phyloP scores from a whole-genome alignment of 306 rosid genomes.

The Cucurbita maxima region DNA sequence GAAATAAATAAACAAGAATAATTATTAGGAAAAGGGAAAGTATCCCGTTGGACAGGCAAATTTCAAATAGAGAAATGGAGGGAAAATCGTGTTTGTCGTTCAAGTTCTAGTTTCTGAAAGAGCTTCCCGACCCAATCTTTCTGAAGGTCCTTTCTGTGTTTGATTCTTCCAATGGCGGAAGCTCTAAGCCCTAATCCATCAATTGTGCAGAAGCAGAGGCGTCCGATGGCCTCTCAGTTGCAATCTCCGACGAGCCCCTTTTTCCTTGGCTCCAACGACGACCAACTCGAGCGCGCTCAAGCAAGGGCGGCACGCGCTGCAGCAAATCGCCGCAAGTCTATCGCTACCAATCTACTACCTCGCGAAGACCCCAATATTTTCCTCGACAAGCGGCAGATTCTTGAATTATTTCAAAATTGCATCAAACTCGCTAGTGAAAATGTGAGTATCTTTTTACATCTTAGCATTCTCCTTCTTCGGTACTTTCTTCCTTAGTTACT shows the following conservation, averaged over 20 bases:
- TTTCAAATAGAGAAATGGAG: conserved; percentile 28
- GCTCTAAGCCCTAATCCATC: conserved; percentile 47
- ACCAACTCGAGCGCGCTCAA: conserved; percentile 76
- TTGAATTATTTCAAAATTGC: conserved; percentile 89
- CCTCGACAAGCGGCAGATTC: conserved; percentile 71
- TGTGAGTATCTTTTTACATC: conserved; percentile 12
- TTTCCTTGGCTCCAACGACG: conserved; percentile 73
- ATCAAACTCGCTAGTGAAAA: conserved; percentile 96
- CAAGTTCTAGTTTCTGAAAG: neutral
- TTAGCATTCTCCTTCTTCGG: neutral
- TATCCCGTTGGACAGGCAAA: neutral
- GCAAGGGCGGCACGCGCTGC: conserved; percentile 93
- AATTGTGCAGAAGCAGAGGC: conserved; percentile 26
- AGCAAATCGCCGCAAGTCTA: conserved; percentile 50
- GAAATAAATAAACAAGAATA: too few relatives aligned
- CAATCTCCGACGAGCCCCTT: conserved; percentile 86
- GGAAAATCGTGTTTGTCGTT: conserved; percentile 27
- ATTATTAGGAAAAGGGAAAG: neutral
- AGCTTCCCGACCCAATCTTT: neutral
- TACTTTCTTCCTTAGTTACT: neutral
- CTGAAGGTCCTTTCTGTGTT: neutral
- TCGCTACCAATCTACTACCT: conserved; percentile 20
- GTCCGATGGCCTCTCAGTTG: conserved; percentile 49
- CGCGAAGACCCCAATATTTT: conserved; percentile 17
- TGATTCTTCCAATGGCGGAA: conserved; percentile 36